A percentile compares a stretch with the other conserved stretches of the same genome.
Evolutionary conservation across 495 filamentous ascomycete species (phyloP).

Genomic region (Penicillium lagena): DNA sequence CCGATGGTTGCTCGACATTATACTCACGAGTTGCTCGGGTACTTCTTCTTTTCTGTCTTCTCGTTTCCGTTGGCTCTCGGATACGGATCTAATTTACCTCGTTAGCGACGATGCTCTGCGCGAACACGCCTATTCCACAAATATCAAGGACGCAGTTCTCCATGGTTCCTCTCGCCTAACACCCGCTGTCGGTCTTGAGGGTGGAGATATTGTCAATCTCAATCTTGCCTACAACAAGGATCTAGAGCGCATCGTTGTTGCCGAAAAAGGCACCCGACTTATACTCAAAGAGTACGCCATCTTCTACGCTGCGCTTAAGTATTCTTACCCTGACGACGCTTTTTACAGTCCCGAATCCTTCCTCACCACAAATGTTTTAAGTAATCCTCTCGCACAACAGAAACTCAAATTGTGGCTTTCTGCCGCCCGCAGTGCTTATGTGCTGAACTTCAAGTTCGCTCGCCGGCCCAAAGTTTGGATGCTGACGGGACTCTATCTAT

Average conservation of each 20-base stretch:
- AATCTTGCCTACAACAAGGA: constrained; percentile 19
- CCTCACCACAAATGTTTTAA: constrained; percentile 10
- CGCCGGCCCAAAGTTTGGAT: constrained; percentile 22
- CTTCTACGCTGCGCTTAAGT: not conserved
- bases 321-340: not conserved
- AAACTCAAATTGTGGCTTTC: constrained; percentile 21
- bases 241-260: constrained; percentile 13
- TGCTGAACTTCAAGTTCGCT: constrained; percentile 18
- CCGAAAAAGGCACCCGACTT: constrained; percentile 10
- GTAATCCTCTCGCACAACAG: constrained; percentile 9
- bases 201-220: constrained; percentile 17
- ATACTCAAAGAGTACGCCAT: constrained; percentile 16
- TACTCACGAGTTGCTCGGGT: constrained; percentile 15
- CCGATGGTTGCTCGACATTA: constrained; percentile 22
- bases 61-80: not conserved
- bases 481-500: constrained; percentile 16
- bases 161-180: constrained; percentile 12
- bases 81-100: not conserved
- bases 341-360: constrained; percentile 14
- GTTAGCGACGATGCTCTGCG: constrained; percentile 11
- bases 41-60: not conserved
- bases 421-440: constrained; percentile 14
- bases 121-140: constrained; percentile 11
- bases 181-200: constrained; percentile 11
- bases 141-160: constrained; percentile 12